Percentiles rank a stretch among this genome's conserved stretches.
Conservation (phyloP, 2,329 filamentous ascomycete genomes). For the Clarireedia homoeocarpa region DNA sequence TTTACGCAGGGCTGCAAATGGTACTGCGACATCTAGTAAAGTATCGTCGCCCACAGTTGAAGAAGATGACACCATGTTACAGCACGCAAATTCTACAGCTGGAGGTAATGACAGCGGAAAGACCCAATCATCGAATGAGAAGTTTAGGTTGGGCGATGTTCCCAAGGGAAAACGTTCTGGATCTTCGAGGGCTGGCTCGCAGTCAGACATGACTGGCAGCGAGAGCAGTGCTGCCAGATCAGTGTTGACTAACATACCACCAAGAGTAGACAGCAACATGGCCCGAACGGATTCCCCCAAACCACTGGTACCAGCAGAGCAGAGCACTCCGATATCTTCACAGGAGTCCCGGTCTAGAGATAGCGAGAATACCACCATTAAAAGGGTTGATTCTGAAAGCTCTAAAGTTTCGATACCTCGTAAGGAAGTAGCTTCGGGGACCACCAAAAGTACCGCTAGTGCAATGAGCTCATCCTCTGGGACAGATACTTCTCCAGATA, state of each 20-base stretch:
- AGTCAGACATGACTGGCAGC: conserved; percentile 30
- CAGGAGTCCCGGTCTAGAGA: conserved; percentile 52
- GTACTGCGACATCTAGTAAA: conserved; percentile 16
- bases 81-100: conserved; percentile 24
- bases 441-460: conserved; percentile 20
- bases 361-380: conserved; percentile 34
- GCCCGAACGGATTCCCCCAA: conserved; percentile 22
- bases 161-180: conserved; percentile 55
- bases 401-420: conserved; percentile 40
- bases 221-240: conserved; percentile 30
- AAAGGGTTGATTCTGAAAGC: conserved; percentile 52
- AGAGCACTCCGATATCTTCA: conserved; percentile 44
- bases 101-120: conserved; percentile 29
- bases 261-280: conserved; percentile 12
- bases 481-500: conserved; percentile 27
- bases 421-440: conserved; percentile 48
- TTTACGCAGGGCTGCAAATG: conserved; percentile 33
- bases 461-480: conserved; percentile 23
- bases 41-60: conserved; percentile 18
- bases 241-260: conserved; percentile 16
- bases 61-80: conserved; percentile 26
- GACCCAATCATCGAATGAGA: conserved; percentile 37
- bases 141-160: conserved; percentile 75
- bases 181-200: conserved; percentile 29
- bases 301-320: conserved; percentile 29